phyloP scores from a whole-genome alignment of 2,329 filamentous ascomycete species.

The Colletotrichum plurivorum region DNA sequence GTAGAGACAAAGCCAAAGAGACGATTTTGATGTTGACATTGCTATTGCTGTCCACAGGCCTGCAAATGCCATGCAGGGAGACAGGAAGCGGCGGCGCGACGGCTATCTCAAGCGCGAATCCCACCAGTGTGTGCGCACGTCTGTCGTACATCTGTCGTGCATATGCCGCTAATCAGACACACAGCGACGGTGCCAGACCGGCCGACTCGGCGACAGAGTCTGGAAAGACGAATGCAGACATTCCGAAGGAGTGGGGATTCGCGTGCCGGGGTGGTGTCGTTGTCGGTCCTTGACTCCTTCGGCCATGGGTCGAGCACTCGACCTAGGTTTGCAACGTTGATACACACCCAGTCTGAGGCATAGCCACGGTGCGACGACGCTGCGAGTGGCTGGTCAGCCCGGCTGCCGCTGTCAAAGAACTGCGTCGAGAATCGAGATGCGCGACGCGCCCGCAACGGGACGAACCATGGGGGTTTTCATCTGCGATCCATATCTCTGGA shows the following conservation, averaged over 20 bases:
- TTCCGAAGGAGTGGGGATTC: conserved; percentile 24
- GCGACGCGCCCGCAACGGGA: conserved; percentile 12
- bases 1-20: conserved; percentile 7
- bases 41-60: conserved; percentile 22
- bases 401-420: conserved; percentile 6
- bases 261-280: conserved; percentile 22
- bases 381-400: conserved; percentile 3
- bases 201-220: conserved; percentile 30
- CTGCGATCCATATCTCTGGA: conserved; percentile 17
- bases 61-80: conserved; percentile 32
- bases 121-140: conserved; percentile 39
- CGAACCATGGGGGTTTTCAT: conserved; percentile 15
- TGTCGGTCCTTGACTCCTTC: conserved; percentile 9
- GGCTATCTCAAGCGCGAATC: conserved; percentile 38
- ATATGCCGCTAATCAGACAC: conserved; percentile 41
- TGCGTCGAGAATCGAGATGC: conserved; percentile 24
- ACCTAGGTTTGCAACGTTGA: conserved; percentile 13
- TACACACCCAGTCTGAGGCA: conserved; percentile 4
- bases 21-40: conserved; percentile 18
- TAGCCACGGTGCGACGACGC: conserved; percentile 16
- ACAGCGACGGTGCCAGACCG: conserved; percentile 34
- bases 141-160: conserved; percentile 39
- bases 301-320: conserved; percentile 6
- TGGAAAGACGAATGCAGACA: conserved; percentile 31
- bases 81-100: conserved; percentile 36